A percentile compares a stretch with the other conserved stretches of the same genome.
Conservation (phyloP, 176 grass and related monocot species). For the Bolboschoenus planiculmis region DNA sequence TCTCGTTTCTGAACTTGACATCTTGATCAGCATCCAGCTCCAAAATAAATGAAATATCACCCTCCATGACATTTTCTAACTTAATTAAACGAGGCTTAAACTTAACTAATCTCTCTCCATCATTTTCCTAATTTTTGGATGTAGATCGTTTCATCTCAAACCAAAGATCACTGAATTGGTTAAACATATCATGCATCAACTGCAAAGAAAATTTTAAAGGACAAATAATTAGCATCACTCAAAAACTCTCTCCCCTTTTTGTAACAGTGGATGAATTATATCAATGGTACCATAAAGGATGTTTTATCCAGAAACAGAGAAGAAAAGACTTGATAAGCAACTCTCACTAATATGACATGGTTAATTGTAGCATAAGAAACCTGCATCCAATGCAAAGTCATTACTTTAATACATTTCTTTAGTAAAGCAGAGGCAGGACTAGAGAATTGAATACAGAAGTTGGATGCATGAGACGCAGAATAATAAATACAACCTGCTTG, state of each 20-base stretch:
- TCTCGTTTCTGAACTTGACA: constrained; percentile 24
- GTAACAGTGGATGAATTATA: constrained; percentile 1
- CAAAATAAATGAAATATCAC: constrained; percentile 39
- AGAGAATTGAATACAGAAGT: constrained; percentile 8
- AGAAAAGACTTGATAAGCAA: constrained; percentile 36
- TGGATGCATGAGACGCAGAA: background rate
- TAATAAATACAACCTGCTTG: constrained; percentile 39
- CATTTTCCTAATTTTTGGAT: constrained; percentile 50
- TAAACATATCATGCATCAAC: constrained; percentile 58
- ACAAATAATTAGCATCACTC: constrained; percentile 13
- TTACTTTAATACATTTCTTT: constrained; percentile 3
- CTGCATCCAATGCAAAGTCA: constrained; percentile 43
- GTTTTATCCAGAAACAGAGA: constrained; percentile 52
- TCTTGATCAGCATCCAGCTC: constrained; percentile 41
- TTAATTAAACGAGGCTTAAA: constrained; percentile 56
- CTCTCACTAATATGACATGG: constrained; percentile 52
- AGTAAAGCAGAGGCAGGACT: background rate
- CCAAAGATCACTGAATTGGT: constrained; percentile 77
- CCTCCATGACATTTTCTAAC: constrained; percentile 66
- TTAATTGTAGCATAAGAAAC: constrained; percentile 47
- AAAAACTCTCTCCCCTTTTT: background rate
- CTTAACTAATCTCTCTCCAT: constrained; percentile 61
- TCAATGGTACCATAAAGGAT: constrained; percentile 61
- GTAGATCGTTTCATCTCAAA: constrained; percentile 60
- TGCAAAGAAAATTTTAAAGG: constrained; percentile 33